phyloP scores from a whole-genome alignment of 225 moss, liverwort and hornwort species.

The Straminergon stramineum region DNA sequence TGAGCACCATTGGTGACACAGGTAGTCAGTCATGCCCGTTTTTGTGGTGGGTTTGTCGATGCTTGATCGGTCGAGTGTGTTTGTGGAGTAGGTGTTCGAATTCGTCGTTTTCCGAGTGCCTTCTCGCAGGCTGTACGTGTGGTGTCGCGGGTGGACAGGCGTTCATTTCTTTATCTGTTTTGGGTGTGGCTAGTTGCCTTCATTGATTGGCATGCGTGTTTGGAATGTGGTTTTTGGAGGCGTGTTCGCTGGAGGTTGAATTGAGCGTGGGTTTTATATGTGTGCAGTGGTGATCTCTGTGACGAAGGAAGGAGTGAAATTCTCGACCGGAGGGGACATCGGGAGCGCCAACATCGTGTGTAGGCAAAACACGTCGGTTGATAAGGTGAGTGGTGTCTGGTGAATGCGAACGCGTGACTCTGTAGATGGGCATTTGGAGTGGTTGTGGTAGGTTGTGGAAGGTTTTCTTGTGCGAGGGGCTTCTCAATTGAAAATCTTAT shows the following conservation, averaged over 20 bases:
- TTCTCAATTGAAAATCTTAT: neutral
- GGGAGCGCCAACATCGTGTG: conserved; percentile 88
- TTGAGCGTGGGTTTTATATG: neutral
- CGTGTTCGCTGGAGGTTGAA: neutral
- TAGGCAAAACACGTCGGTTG: conserved; percentile 80
- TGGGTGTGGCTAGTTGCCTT: too few relatives aligned
- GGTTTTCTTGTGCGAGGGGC: too few relatives aligned
- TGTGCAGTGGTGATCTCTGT: conserved; percentile 82
- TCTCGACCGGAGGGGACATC: conserved; percentile 84
- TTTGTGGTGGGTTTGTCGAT: neutral
- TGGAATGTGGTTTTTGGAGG: neutral
- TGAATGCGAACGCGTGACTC: neutral
- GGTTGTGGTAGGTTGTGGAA: neutral
- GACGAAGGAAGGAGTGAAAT: conserved; percentile 94
- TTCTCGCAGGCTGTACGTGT: neutral
- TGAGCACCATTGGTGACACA: conserved; percentile 94
- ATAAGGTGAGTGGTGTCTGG: conserved; percentile 32
- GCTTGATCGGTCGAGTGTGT: neutral
- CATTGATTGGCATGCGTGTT: too few relatives aligned
- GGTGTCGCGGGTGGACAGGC: too few relatives aligned
- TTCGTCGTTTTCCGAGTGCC: neutral
- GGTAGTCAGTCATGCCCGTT: conserved; percentile 5
- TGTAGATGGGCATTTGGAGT: neutral
- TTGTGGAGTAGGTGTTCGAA: neutral
- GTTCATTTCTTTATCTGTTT: neutral